Evolutionary conservation across 805 yeast genomes (phyloP).

Genomic region (Zygosaccharomyces rouxii): DNA sequence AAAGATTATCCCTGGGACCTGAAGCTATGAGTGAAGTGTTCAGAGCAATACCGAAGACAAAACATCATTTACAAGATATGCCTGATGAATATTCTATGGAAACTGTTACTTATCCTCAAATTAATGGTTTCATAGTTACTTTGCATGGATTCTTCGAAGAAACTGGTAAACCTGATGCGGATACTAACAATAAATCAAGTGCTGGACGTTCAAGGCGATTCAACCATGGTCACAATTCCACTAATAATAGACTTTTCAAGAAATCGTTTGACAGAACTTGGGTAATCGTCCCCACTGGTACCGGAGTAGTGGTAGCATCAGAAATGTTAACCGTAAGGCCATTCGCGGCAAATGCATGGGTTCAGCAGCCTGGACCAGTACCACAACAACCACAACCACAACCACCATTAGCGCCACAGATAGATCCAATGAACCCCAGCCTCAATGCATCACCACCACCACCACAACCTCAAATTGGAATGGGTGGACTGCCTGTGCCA

Average conservation of each 20-base stretch:
- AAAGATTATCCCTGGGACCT: constrained; percentile 64
- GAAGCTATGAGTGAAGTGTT: constrained; percentile 60
- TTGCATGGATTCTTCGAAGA: constrained; percentile 87
- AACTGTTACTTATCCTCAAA: constrained; percentile 62
- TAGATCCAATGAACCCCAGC: constrained; percentile 4
- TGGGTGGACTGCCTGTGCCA: neutral
- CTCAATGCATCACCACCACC: constrained; percentile 3
- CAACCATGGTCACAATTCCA: constrained; percentile 31
- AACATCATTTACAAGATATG: constrained; percentile 59
- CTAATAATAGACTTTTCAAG: constrained; percentile 41
- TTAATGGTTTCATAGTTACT: constrained; percentile 71
- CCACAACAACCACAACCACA: constrained; percentile 12
- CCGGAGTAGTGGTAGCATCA: constrained; percentile 74
- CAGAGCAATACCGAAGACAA: constrained; percentile 67
- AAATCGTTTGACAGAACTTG: constrained; percentile 86
- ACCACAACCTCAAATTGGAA: neutral
- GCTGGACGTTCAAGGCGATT: constrained; percentile 26
- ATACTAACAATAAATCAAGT: constrained; percentile 24
- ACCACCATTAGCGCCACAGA: constrained; percentile 6
- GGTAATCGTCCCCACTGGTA: constrained; percentile 64
- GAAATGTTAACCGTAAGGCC: constrained; percentile 72
- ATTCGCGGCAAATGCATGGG: constrained; percentile 58
- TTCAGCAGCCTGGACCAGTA: constrained; percentile 8
- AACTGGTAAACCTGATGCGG: constrained; percentile 47
- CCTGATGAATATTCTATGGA: constrained; percentile 75